Evolutionary conservation across 805 yeast species (phyloP).

Genomic region (Komagataella phaffii): DNA sequence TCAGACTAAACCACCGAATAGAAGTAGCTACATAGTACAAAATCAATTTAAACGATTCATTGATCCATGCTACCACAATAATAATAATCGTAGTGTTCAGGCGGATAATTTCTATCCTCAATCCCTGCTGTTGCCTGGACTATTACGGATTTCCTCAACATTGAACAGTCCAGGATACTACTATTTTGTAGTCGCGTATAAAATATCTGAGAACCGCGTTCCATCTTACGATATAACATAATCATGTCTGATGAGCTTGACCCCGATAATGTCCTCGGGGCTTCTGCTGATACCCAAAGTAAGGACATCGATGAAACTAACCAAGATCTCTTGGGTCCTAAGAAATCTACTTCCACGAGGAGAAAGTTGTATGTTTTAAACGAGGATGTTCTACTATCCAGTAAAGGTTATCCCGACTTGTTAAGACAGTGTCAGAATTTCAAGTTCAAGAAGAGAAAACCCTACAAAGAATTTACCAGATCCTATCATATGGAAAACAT

Average conservation of each 20-base stretch:
- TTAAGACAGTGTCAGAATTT: constrained; percentile 20
- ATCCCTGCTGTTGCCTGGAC: too few species aligned
- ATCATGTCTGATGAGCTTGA: background rate
- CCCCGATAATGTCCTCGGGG: background rate
- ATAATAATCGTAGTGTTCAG: too few species aligned
- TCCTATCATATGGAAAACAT: constrained; percentile 36
- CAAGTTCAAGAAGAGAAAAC: constrained; percentile 13
- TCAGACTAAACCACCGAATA: too few species aligned
- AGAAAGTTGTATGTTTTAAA: constrained; percentile 18
- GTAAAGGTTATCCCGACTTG: constrained; percentile 46
- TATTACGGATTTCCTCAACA: too few species aligned
- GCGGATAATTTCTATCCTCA: too few species aligned
- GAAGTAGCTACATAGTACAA: too few species aligned
- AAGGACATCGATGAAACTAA: background rate
- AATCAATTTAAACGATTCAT: too few species aligned
- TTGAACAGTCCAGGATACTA: too few species aligned
- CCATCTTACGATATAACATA: background rate
- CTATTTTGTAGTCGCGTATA: too few species aligned
- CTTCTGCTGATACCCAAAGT: background rate
- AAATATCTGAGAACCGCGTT: background rate
- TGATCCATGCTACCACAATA: too few species aligned
- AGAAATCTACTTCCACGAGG: background rate
- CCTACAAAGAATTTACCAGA: constrained; percentile 17
- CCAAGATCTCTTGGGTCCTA: background rate
- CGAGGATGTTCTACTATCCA: constrained; percentile 33